phyloP scores from a whole-genome alignment of 2,329 filamentous ascomycete genomes.

The Byssoonygena ceratinophila region DNA sequence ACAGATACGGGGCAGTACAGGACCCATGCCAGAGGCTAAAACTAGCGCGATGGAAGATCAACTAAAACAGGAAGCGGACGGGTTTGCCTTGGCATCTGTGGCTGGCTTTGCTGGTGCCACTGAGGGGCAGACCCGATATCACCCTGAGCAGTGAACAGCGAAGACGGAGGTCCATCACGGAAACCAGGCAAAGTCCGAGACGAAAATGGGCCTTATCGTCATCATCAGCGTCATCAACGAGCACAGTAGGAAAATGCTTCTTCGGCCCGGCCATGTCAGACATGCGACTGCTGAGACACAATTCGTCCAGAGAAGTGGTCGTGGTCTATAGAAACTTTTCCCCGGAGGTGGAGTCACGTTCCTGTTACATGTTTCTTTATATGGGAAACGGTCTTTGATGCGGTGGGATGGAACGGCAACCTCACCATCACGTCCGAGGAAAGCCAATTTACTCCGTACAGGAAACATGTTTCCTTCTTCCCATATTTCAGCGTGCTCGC shows the following conservation, averaged over 20 bases:
- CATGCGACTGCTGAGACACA: too few relatives aligned
- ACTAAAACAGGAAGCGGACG: background rate
- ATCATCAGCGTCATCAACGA: background rate
- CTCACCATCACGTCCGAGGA: background rate
- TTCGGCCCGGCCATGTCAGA: background rate
- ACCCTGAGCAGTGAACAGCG: background rate
- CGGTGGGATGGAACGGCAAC: background rate
- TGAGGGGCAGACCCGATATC: background rate
- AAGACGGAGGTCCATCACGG: background rate
- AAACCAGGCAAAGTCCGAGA: background rate
- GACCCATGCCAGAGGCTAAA: background rate
- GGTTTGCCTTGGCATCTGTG: background rate
- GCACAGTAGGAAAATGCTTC: too few relatives aligned
- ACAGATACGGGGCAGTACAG: slow-evolving; percentile 1
- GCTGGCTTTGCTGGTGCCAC: slow-evolving; percentile 7
- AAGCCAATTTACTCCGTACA: background rate
- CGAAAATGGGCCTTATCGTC: background rate
- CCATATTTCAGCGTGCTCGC: background rate
- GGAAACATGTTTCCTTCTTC: background rate
- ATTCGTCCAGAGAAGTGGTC: too few relatives aligned
- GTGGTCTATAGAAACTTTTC: background rate
- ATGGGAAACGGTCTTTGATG: background rate
- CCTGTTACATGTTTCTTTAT: too few relatives aligned
- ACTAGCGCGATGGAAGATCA: background rate
- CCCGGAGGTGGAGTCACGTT: too few relatives aligned